These are phyloP conservation scores for Tuber indicum DNA, from an alignment of 495 filamentous ascomycete species.

Conservation along the genomic window DNA sequence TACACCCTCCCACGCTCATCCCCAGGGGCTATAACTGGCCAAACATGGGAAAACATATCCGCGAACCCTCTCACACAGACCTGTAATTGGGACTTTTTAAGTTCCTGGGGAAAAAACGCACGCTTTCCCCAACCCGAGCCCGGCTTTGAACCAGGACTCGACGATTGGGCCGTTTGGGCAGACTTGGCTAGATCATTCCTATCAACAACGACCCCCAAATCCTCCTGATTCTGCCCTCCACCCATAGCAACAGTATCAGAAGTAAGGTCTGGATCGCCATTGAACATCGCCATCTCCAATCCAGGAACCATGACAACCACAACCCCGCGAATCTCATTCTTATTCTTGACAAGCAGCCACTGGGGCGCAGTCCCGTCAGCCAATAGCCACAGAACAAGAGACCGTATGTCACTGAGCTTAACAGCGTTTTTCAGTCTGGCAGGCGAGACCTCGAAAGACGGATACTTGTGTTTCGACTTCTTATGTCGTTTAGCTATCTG, in stretches of 20 bases:
- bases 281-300: slow-evolving; percentile 82
- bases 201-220: slow-evolving; percentile 16
- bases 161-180: not conserved
- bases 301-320: slow-evolving; percentile 94
- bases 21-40: slow-evolving; percentile 80
- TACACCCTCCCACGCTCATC: slow-evolving; percentile 74
- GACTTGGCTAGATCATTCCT: not conserved
- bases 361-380: slow-evolving; percentile 76
- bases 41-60: slow-evolving; percentile 78
- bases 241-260: not conserved
- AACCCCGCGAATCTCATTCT: slow-evolving; percentile 67
- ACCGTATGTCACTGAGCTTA: slow-evolving; percentile 71
- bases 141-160: not conserved
- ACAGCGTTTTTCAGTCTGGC: slow-evolving; percentile 65
- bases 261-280: slow-evolving; percentile 52
- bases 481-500: slow-evolving; percentile 32
- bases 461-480: slow-evolving; percentile 55
- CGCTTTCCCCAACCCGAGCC: slow-evolving; percentile 28
- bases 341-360: slow-evolving; percentile 65
- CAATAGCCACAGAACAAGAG: slow-evolving; percentile 77
- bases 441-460: slow-evolving; percentile 61
- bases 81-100: slow-evolving; percentile 57
- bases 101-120: slow-evolving; percentile 65
- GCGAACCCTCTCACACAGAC: slow-evolving; percentile 60
- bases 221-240: slow-evolving; percentile 10